Evolutionary conservation across 768 basidiomycete species (phyloP), one percentile per base, ranked within the genome.

Genomic region (Mycena rosella): DNA sequence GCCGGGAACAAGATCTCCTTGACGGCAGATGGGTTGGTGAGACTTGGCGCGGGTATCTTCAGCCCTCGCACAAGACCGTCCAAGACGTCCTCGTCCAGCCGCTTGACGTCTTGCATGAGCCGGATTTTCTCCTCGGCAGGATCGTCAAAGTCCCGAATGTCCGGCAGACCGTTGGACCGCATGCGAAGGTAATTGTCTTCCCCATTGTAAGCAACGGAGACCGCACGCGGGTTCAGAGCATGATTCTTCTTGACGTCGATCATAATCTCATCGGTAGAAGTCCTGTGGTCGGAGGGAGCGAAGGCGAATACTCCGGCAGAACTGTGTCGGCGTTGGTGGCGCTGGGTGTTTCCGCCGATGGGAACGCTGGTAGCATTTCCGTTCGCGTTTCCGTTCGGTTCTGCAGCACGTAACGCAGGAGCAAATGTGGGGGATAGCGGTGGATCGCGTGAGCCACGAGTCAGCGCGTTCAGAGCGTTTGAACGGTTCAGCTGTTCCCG

Each of bases 1-100:
- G 98, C 96, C 14, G 98, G 98, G 91, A 99, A 99, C 45, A 99
- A 86, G 60, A 99, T 96, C 78, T 99, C 98, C 80, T 98, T 98
- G 68, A 95, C 91, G 22, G 92, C 90, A n/a, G 96, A 94, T 1
- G 96, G 94, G 74, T 93, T 97, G 51, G 92, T 92, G 48, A 95
- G 83, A 74, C 91, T 96, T 0, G 97, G 95, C 29, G 91, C 87
- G 34, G 96, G 96, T 60, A 98, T 96, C 83, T 96, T 98, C 73
- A 99, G 82, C 42, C 95, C 91, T 51, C 94, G 90, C 74, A 99
- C 88, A 42, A 99, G 85, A 32, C 96, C 95, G 67, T 93, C 87
- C 15, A 99, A 83, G 51, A 98, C 91, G 77, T 99, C 98, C 76
- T 96, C 95, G 73, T 99, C 98, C 60, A 99, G 81, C 47, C 87